A percentile compares a stretch with the other conserved stretches of the same genome.
phyloP scores from a whole-genome alignment of 1,139 yeast species.

The Debaryomyces udenii region DNA sequence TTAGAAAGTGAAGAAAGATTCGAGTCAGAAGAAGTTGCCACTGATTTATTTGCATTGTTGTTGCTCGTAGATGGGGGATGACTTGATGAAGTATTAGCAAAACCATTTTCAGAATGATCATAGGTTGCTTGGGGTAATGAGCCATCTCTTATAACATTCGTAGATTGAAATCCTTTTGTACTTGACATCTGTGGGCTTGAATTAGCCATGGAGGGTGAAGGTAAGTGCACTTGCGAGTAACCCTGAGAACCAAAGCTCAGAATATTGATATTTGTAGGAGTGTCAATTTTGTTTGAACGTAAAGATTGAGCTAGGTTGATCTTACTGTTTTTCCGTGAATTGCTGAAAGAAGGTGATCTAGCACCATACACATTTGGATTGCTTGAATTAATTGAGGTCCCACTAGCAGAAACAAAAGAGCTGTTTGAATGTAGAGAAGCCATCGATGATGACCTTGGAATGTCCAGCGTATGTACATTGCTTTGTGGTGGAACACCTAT shows the following conservation, averaged over 20 bases:
- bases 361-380: slow-evolving; percentile 14
- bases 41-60: slow-evolving; percentile 6
- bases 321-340: slow-evolving; percentile 24
- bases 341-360: slow-evolving; percentile 24
- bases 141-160: slow-evolving; percentile 12
- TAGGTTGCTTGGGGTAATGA: neutral
- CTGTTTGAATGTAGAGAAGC: slow-evolving; percentile 15
- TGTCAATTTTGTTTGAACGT: slow-evolving; percentile 32
- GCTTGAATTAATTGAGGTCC: slow-evolving; percentile 10
- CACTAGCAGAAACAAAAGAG: slow-evolving; percentile 9
- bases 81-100: slow-evolving; percentile 6
- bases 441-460: slow-evolving; percentile 16
- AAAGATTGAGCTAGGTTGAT: slow-evolving; percentile 30
- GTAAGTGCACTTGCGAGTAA: slow-evolving; percentile 14
- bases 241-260: slow-evolving; percentile 13
- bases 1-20: slow-evolving; percentile 29
- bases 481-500: neutral
- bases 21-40: slow-evolving; percentile 20
- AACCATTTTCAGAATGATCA: neutral
- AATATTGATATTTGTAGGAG: slow-evolving; percentile 33
- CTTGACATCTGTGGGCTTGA: neutral
- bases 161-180: slow-evolving; percentile 13
- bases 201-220: slow-evolving; percentile 14
- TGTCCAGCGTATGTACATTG: neutral
- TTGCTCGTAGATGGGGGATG: slow-evolving; percentile 7